Evolutionary conservation across 2,329 filamentous ascomycete genomes (phyloP).

Genomic region (Trichophaea hybrida): DNA sequence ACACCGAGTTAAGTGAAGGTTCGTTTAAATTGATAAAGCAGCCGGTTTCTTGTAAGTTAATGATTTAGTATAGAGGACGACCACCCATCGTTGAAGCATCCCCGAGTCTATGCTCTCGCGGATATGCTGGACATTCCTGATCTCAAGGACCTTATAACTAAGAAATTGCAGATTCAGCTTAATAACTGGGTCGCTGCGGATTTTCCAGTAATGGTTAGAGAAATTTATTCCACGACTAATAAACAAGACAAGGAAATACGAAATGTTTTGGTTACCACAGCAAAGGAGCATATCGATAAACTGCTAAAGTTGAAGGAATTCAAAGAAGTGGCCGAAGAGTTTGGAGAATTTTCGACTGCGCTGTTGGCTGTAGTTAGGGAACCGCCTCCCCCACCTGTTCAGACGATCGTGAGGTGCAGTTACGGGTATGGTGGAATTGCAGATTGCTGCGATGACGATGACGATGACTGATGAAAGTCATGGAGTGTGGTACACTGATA

Average conservation of each 20-base stretch:
- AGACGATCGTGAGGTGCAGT: too few relatives aligned
- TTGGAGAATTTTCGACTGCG: not conserved
- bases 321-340: not conserved
- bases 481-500: not conserved
- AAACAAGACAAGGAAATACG: not conserved
- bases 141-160: not conserved
- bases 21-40: too few relatives aligned
- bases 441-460: too few relatives aligned
- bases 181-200: not conserved
- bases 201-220: not conserved
- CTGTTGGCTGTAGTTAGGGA: not conserved
- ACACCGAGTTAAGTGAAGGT: not conserved
- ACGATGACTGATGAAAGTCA: too few relatives aligned
- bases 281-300: not conserved
- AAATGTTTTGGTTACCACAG: not conserved
- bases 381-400: too few relatives aligned
- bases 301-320: not conserved
- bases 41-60: not conserved
- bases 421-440: too few relatives aligned
- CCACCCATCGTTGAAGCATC: not conserved
- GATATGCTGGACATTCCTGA: constrained; percentile 2
- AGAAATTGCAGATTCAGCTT: not conserved
- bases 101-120: constrained; percentile 1
- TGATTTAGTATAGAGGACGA: not conserved
- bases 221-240: not conserved